Conservation (phyloP, 1,139 yeast genomes). For the Waltiozyma sp. region DNA sequence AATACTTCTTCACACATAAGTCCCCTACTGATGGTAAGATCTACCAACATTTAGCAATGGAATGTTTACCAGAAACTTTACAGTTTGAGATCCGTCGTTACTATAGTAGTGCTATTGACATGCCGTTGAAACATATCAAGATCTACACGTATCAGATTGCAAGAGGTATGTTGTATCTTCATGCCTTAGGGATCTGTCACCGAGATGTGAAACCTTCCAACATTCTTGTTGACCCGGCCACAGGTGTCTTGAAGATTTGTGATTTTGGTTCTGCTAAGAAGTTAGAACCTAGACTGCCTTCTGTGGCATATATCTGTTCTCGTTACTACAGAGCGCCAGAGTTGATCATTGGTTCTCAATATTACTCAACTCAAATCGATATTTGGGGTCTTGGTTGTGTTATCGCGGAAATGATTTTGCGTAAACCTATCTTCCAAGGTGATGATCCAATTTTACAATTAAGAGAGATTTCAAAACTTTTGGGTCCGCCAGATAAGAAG, state of each 20-base stretch:
- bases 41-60: slow-evolving; percentile 77
- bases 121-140: slow-evolving; percentile 66
- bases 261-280: slow-evolving; percentile 80
- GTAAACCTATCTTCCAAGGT: slow-evolving; percentile 76
- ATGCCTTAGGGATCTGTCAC: slow-evolving; percentile 70
- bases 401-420: slow-evolving; percentile 72
- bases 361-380: slow-evolving; percentile 70
- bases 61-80: slow-evolving; percentile 69
- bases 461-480: slow-evolving; percentile 63
- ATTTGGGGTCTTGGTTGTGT: slow-evolving; percentile 86
- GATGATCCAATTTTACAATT: slow-evolving; percentile 64
- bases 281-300: slow-evolving; percentile 61
- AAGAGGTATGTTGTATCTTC: slow-evolving; percentile 72
- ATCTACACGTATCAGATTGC: slow-evolving; percentile 74
- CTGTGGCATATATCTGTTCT: slow-evolving; percentile 71
- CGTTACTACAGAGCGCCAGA: slow-evolving; percentile 81
- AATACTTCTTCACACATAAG: slow-evolving; percentile 58
- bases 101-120: slow-evolving; percentile 47
- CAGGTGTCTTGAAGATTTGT: slow-evolving; percentile 59
- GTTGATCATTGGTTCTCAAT: slow-evolving; percentile 64
- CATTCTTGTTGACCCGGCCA: slow-evolving; percentile 59
- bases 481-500: slow-evolving; percentile 65
- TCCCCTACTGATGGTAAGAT: slow-evolving; percentile 47
- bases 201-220: slow-evolving; percentile 78
- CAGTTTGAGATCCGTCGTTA: slow-evolving; percentile 66